Evolutionary conservation across 768 basidiomycete species (phyloP), one percentile per base, ranked within the genome.

Genomic region (Podaxis sp.): DNA sequence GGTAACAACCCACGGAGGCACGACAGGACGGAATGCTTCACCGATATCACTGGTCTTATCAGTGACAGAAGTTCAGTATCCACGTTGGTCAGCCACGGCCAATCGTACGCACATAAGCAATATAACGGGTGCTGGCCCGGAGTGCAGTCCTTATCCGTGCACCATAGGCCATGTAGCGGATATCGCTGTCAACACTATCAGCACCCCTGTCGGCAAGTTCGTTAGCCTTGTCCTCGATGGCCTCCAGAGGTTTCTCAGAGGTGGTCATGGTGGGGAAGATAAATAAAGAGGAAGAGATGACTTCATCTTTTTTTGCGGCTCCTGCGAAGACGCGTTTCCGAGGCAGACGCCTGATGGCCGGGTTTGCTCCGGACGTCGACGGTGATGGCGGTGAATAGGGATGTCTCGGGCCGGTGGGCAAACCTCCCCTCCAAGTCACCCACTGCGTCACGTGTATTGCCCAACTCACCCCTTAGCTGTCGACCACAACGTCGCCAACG

Each of bases 1-100:
- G 2, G 83, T 84, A 12, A 95, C 91, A 15, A 89, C 64, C 72
- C 81, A 81, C 1, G 92, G 88, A 40, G 84, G 84, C 2, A 92
- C 88, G 38, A 93, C 84, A 1, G 91, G 91, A 10, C 92, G 80
- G 72, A 93, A 93, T 0, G 91, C 88, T 74, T 93, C 92, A 51
- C 92, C 92, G 26, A 93, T 77, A 69, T 92, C 91, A 75, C 89
- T 90, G 48, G 89, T 91, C 88, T 90, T 56, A 20, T 8, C 44
- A 63, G 24, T 60, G 48, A 67, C 37, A 56, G n/a, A 24, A 58
- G 64, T 66, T 73, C 71, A 64, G 65, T 64, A 62, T 56, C 60
- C 15, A 63, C 20, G 36, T 38, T 48, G 13, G 51, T 30, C 17
- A 54, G 38, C 20, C 41, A 33, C 37, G 56, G 40, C 38, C 53